Percentiles rank a stretch among this genome's conserved stretches.
Conservation (phyloP, 495 filamentous ascomycete genomes). For the Neurospora sp. region DNA sequence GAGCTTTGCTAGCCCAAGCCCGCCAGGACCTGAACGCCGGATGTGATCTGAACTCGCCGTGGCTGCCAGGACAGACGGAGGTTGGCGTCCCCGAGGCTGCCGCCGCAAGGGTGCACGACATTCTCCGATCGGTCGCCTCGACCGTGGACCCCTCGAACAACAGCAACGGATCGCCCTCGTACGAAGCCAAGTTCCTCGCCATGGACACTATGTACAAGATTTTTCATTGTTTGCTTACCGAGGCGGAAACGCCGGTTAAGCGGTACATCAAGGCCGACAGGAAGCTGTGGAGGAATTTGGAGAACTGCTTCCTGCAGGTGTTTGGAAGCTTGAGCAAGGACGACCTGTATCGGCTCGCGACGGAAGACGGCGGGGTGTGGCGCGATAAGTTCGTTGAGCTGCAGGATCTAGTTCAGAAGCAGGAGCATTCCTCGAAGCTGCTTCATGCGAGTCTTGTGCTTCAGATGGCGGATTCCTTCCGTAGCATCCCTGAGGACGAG, state of each 20-base stretch:
- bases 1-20: background rate
- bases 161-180: background rate
- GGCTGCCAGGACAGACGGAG: background rate
- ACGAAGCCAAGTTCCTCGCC: background rate
- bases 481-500: background rate
- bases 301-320: background rate
- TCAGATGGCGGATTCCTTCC: background rate
- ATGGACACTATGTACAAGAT: background rate
- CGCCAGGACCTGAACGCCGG: background rate
- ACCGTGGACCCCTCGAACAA: background rate
- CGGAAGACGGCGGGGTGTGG: background rate
- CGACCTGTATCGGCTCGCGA: background rate
- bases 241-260: background rate
- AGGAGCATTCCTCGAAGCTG: background rate
- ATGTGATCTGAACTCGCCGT: background rate
- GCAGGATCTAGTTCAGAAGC: background rate
- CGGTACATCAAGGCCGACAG: background rate
- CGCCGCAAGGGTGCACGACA: background rate
- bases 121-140: background rate
- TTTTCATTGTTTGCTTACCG: background rate
- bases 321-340: background rate
- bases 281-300: background rate
- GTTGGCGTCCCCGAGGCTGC: background rate
- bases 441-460: background rate
- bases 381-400: background rate